Base-by-base conservation (phyloP, 371 early-diverging fungal genomes). In the Haplosporangium sp. region DNA sequence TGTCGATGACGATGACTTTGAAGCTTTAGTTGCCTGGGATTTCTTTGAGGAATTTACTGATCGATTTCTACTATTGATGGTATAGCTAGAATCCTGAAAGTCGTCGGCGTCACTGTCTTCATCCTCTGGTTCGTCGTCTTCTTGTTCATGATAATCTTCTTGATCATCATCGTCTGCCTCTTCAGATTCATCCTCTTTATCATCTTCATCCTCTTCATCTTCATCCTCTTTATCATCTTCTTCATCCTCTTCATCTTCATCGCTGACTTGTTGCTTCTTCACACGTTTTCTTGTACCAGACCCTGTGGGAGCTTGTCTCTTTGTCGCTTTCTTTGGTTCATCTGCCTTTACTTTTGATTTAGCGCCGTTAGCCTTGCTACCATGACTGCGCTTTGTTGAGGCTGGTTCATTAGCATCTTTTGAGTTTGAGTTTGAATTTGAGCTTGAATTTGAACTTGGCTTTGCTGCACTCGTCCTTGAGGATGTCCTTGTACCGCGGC, bases 41-140 rank as follows among this genome's bases (percentile, higher is more conserved):
- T 2, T 17, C 11, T 27, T 17, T n/a, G 58, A 58, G 34, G 61
- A 40, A 45, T 3, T 60, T 58, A 52, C 20, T 34, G 57, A 20
- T 40, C 20, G 52, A 7, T 44, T 39, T 34, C 55, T 35, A 40
- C 48, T 45, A 2, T 42, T 44, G 20, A 34, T 13, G 4, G 55
- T 44, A 10, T 50, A 61, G 39, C 34, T 69, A 9, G 60, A 40
- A 53, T 74, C 69, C 62, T 68, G 38, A 52, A 63, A 60, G 17
- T 61, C 73, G 37, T 72, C 73, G 4, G 45, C 53, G 20, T 72
- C 72, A 9, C 58, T 67, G 1, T 65, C 70, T 4, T 66, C 50
- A 0, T 68, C 60, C 27, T 56, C 57, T 1, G 65, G 61, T 4
- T 69, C 65, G 10, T 69, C 63, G 1, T 62, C 39, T 3, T 72